Evolutionary conservation across 2,329 filamentous ascomycete genomes (phyloP).

Genomic region (Westerdykella ornata): DNA sequence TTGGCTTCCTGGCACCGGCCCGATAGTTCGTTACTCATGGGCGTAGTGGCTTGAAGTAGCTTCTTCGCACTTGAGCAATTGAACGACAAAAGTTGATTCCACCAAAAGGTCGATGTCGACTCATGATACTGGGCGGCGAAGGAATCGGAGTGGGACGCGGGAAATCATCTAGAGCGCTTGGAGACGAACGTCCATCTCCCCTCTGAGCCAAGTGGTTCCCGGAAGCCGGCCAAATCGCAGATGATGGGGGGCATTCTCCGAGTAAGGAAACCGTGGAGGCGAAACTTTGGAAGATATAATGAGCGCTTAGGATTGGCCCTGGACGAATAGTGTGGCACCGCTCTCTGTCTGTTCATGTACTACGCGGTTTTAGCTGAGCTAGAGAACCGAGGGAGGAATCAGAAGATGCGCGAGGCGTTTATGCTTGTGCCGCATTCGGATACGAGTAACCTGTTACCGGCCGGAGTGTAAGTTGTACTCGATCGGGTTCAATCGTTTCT

Average conservation of each 20-base stretch:
- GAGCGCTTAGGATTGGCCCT: slow-evolving; percentile 18
- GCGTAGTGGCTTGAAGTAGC: slow-evolving; percentile 61
- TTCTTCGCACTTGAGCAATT: slow-evolving; percentile 66
- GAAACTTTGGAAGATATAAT: slow-evolving; percentile 5
- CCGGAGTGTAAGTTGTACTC: slow-evolving; percentile 22
- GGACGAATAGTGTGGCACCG: slow-evolving; percentile 37
- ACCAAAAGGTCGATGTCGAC: slow-evolving; percentile 58
- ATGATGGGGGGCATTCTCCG: too few species aligned
- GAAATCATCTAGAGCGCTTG: slow-evolving; percentile 13
- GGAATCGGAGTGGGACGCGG: slow-evolving; percentile 25
- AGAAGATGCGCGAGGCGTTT: slow-evolving; percentile 31
- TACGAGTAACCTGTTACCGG: slow-evolving; percentile 22
- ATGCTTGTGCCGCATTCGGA: slow-evolving; percentile 38
- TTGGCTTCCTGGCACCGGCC: slow-evolving; percentile 49
- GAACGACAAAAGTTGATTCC: slow-evolving; percentile 65
- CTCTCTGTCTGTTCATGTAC: slow-evolving; percentile 41
- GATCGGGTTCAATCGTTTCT: slow-evolving; percentile 33
- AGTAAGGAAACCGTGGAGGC: background rate
- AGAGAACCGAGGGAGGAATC: slow-evolving; percentile 5
- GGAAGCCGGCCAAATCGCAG: background rate
- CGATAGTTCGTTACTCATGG: slow-evolving; percentile 68
- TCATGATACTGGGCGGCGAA: slow-evolving; percentile 30
- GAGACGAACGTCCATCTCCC: slow-evolving; percentile 16
- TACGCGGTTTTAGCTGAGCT: slow-evolving; percentile 30
- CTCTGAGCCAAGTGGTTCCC: slow-evolving; percentile 8